These are phyloP conservation scores for Xylariales sp. DNA, from an alignment of 2,329 filamentous ascomycete species.

Conservation along the genomic window DNA sequence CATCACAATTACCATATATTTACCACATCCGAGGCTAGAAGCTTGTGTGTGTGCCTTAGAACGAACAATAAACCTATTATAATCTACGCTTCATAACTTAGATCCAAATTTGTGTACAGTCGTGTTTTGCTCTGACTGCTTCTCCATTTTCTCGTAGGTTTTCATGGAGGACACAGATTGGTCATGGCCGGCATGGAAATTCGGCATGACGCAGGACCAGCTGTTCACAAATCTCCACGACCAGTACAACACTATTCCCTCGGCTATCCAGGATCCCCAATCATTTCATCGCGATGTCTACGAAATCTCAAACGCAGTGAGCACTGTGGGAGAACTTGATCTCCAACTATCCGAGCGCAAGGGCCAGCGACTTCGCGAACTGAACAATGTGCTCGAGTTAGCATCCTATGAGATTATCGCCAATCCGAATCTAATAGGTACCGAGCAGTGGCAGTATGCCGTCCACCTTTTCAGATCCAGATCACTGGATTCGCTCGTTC, in stretches of 20 bases:
- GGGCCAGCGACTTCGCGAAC: slow-evolving; percentile 47
- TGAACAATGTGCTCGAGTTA: slow-evolving; percentile 51
- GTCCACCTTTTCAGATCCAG: slow-evolving; percentile 55
- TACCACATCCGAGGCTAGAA: too few relatives aligned
- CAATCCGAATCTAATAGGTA: slow-evolving; percentile 54
- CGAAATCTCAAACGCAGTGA: slow-evolving; percentile 50
- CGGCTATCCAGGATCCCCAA: slow-evolving; percentile 53
- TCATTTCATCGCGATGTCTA: slow-evolving; percentile 59
- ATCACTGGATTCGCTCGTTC: slow-evolving; percentile 56
- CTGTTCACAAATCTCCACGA: slow-evolving; percentile 55
- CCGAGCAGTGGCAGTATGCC: slow-evolving; percentile 54
- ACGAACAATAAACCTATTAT: too few relatives aligned
- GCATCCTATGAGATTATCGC: slow-evolving; percentile 58
- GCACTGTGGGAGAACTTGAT: slow-evolving; percentile 50
- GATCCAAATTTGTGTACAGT: too few relatives aligned
- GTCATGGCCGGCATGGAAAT: slow-evolving; percentile 59
- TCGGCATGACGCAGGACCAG: slow-evolving; percentile 56
- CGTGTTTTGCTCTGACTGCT: too few relatives aligned
- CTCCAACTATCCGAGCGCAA: slow-evolving; percentile 48
- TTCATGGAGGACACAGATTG: slow-evolving; percentile 51
- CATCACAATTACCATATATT: too few relatives aligned
- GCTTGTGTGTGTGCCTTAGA: too few relatives aligned
- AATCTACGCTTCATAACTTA: too few relatives aligned
- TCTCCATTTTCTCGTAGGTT: too few relatives aligned
- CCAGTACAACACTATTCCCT: slow-evolving; percentile 55